Percentiles rank a stretch among this genome's conserved stretches.
phyloP scores from a whole-genome alignment of 1,284 basidiomycete species.

The Fomes fomentarius region DNA sequence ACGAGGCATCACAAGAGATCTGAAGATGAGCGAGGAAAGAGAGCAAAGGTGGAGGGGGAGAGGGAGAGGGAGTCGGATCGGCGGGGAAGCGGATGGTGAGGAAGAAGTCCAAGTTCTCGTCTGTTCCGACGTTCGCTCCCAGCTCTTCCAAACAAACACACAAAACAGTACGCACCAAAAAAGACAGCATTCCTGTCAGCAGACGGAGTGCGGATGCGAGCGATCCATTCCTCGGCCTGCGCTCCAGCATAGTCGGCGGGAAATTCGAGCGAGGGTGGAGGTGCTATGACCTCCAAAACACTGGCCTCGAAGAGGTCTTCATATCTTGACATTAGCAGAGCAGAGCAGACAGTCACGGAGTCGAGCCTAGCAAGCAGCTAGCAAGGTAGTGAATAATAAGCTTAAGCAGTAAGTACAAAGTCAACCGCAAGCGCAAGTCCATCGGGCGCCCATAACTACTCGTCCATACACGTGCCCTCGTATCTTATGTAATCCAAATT shows the following conservation, averaged over 20 bases:
- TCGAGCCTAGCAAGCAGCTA: no score
- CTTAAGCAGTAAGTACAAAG: no score
- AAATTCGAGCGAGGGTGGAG: slow-evolving; percentile 63
- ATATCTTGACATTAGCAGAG: slow-evolving; percentile 39
- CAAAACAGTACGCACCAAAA: slow-evolving; percentile 59
- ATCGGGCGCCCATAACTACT: no score
- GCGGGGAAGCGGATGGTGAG: slow-evolving; percentile 42
- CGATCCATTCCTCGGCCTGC: slow-evolving; percentile 58
- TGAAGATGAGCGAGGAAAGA: slow-evolving; percentile 74
- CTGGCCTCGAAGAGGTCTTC: slow-evolving; percentile 71
- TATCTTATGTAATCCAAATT: slow-evolving; percentile 29
- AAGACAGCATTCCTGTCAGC: slow-evolving; percentile 59
- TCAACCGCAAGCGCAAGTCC: no score
- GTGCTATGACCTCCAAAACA: slow-evolving; percentile 65
- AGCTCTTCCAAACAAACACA: neutral
- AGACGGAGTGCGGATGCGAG: slow-evolving; percentile 29
- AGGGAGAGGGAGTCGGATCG: slow-evolving; percentile 38
- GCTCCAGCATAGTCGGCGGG: slow-evolving; percentile 45
- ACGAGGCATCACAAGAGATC: slow-evolving; percentile 79
- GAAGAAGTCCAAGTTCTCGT: slow-evolving; percentile 76
- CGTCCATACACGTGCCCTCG: no score
- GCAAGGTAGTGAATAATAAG: no score
- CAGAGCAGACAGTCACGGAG: no score
- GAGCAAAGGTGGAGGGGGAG: slow-evolving; percentile 60
- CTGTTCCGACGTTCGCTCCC: slow-evolving; percentile 36